Evolutionary conservation across 2,329 filamentous ascomycete genomes (phyloP), one percentile per base, ranked within the genome.

Genomic region (Aphanoascus verrucosus): DNA sequence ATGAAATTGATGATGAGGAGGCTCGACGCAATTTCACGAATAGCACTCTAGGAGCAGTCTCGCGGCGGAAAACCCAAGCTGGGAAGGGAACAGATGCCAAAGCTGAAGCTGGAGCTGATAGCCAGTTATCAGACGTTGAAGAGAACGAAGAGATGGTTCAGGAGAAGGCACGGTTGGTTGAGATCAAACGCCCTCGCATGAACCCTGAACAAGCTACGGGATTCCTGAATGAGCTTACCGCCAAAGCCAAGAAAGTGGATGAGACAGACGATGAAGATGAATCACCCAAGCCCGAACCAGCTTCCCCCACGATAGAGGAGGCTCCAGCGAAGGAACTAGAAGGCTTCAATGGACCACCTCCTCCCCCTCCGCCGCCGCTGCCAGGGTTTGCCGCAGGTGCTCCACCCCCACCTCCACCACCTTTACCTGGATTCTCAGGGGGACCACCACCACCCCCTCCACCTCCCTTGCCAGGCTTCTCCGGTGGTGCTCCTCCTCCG

Each of bases 131-230:
- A n/a, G 76, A 76, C 15, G 77, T 80, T 14, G 74, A 72, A 12
- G 79, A 78, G 34, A 77, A 73, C 32, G 74, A 75, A 17, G 77
- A 80, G 46, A 75, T 83, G 40, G 70, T 91, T 20, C 86, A 84
- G 58, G 87, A 90, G 70, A 91, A 84, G 69, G 86, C 90, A 38
- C 80, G 84, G 53, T 72, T 95, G 48, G 80, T 95, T 54, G 80
- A 93, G 67, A 81, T 91, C 70, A 64, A 66, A 51, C 80, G 88
- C 57, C 88, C 88, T 2, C 80, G 79, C 63, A 73, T 84, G 64
- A 76, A 76, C 56, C 70, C 75, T 41, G 68, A 79, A 70, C 69
- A 88, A 74, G 76, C 84, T 74, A 74, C 82, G 75, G 74, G 82
- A 65, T 67, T 91, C 72, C 64, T 84, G 74, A 71, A 77, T 73